phyloP scores from a whole-genome alignment of 805 yeast genomes.

The Priceomyces melissophilus region DNA sequence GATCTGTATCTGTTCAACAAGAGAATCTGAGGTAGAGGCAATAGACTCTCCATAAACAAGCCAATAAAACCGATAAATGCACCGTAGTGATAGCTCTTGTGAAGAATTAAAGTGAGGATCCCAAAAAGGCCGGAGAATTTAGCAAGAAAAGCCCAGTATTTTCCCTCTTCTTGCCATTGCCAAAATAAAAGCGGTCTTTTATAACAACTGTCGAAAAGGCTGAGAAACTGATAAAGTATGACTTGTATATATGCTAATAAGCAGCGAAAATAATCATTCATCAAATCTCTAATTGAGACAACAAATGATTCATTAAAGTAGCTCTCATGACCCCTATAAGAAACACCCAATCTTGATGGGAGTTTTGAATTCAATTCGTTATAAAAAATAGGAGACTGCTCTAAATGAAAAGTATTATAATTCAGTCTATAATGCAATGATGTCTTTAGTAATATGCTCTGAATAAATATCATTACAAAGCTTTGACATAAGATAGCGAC shows the following conservation, averaged over 20 bases:
- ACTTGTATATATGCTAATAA: constrained; percentile 8
- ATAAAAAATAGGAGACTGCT: constrained; percentile 25
- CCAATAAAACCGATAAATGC: constrained; percentile 58
- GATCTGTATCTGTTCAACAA: constrained; percentile 62
- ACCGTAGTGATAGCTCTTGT: constrained; percentile 37
- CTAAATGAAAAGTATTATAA: constrained; percentile 31
- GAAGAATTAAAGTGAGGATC: constrained; percentile 39
- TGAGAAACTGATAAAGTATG: constrained; percentile 32
- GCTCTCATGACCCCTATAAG: constrained; percentile 14
- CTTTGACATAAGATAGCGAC: constrained; percentile 75
- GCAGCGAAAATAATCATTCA: constrained; percentile 7
- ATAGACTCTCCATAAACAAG: constrained; percentile 64
- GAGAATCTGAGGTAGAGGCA: constrained; percentile 79
- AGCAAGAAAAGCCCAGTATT: constrained; percentile 62
- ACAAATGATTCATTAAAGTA: constrained; percentile 8
- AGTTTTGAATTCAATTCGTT: constrained; percentile 23
- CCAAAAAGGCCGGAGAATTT: constrained; percentile 42
- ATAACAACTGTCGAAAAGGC: constrained; percentile 69
- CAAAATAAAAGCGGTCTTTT: constrained; percentile 67
- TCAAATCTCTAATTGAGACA: constrained; percentile 3
- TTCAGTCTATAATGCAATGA: constrained; percentile 57
- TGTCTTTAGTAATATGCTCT: constrained; percentile 57
- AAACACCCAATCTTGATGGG: constrained; percentile 16
- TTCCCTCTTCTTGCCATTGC: constrained; percentile 72
- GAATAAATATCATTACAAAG: constrained; percentile 80